Evolutionary conservation across 805 yeast species (phyloP).

Genomic region (Hanseniaspora guilliermondii): DNA sequence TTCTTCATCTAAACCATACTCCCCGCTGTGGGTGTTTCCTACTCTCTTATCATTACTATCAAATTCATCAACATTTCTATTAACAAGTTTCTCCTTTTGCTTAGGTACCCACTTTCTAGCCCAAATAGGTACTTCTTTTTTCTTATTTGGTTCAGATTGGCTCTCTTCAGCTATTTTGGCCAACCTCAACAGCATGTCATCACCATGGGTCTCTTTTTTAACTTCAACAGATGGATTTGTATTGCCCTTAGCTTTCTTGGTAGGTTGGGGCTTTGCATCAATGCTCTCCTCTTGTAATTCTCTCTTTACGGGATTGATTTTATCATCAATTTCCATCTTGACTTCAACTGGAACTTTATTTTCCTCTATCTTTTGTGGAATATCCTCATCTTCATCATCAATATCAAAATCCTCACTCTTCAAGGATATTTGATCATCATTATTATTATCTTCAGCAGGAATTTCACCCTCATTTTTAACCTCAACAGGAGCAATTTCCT

Average conservation of each 20-base stretch:
- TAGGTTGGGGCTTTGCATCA: neutral
- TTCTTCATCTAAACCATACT: slow-evolving; percentile 18
- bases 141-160: slow-evolving; percentile 45
- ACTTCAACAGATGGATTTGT: neutral
- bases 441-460: slow-evolving; percentile 16
- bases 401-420: slow-evolving; percentile 8
- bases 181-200: slow-evolving; percentile 1
- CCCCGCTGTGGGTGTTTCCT: slow-evolving; percentile 27
- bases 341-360: neutral
- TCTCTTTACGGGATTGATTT: neutral
- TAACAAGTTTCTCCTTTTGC: slow-evolving; percentile 20
- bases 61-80: slow-evolving; percentile 22
- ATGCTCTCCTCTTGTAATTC: neutral
- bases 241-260: slow-evolving; percentile 3
- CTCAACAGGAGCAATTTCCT: slow-evolving; percentile 22
- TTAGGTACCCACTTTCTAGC: slow-evolving; percentile 60
- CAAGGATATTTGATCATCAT: neutral
- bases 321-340: neutral
- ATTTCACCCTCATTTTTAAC: slow-evolving; percentile 24
- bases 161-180: slow-evolving; percentile 21
- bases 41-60: slow-evolving; percentile 19
- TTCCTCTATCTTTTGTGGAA: slow-evolving; percentile 1
- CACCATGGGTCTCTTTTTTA: neutral
- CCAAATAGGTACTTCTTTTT: slow-evolving; percentile 64
- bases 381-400: slow-evolving; percentile 7